Percentiles rank a stretch among this genome's conserved stretches.
These are phyloP conservation scores for Ophiocordyceps sinensis DNA, from an alignment of 2,329 filamentous ascomycete genomes.

Conservation along the genomic window DNA sequence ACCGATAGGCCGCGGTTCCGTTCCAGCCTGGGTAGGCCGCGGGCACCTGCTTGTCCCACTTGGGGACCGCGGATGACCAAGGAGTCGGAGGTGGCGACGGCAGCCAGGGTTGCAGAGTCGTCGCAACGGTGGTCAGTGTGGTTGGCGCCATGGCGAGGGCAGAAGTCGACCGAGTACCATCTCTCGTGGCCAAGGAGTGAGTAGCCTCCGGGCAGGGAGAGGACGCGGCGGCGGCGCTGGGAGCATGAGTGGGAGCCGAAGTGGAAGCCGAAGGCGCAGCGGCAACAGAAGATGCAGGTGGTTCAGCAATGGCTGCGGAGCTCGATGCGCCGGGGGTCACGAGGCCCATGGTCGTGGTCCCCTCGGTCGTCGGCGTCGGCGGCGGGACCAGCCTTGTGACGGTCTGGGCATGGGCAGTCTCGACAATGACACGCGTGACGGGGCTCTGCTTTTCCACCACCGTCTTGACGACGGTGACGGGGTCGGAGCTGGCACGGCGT, in stretches of 20 bases:
- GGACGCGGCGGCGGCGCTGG: neutral
- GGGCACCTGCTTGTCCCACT: neutral
- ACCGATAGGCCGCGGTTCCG: constrained; percentile 12
- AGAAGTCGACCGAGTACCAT: neutral
- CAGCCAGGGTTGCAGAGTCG: neutral
- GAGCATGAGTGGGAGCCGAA: neutral
- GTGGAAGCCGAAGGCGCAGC: neutral
- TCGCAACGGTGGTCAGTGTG: constrained; percentile 1
- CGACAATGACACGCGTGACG: constrained; percentile 12
- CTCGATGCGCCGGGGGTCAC: neutral
- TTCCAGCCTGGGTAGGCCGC: constrained; percentile 17
- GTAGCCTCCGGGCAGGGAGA: neutral
- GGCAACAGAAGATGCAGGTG: neutral
- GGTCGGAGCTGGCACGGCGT: constrained; percentile 4
- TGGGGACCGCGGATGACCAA: constrained; percentile 9
- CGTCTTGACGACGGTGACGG: constrained; percentile 20
- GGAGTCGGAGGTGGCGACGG: constrained; percentile 2
- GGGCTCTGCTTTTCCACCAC: constrained; percentile 11
- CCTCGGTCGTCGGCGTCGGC: neutral
- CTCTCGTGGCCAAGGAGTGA: neutral
- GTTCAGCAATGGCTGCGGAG: neutral
- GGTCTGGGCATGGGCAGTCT: constrained; percentile 12
- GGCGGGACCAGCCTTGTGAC: constrained; percentile 14
- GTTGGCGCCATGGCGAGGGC: neutral
- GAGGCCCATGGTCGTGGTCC: neutral